Evolutionary conservation across 2,329 filamentous ascomycete species (phyloP), one percentile per base, ranked within the genome.

Genomic region (Neonectria hederae): DNA sequence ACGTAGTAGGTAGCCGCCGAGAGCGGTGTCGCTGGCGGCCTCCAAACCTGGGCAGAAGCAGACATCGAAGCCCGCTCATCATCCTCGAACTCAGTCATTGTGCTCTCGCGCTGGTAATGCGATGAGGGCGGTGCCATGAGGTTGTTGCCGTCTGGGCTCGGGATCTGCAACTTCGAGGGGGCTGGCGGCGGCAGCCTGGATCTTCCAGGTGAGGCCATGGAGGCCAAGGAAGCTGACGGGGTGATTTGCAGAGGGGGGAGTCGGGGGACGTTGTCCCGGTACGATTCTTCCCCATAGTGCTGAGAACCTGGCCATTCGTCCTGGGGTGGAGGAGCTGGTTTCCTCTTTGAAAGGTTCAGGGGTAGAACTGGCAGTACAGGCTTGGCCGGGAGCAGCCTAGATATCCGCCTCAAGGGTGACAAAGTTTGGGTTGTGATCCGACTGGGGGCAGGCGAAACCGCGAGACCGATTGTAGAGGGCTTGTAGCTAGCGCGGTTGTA

Each of bases 51-150:
- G n/a, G 67, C 80, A 70, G 54, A 79, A 24, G 72, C 74, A 4
- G 78, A 76, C 51, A 71, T 49, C 48, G 80, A 76, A 69, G 77
- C 53, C 62, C 76, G 76, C 63, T 83, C 76, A 69, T 85, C 82
- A 75, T 87, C 82, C 65, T 87, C 84, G 62, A 87, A 83, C 75
- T 87, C 80, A 9, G 84, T 83, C 66, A 85, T 76, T 61, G 82
- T 78, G 74, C 85, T 83, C 60, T 83, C 80, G 22, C 77, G 78
- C 10, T 76, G 72, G 40, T 67, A 56, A 13, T 45, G 55, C 14
- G 56, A 55, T 19, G 53, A 55, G 26, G 48, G 43, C 32, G 43
- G 51, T 46, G 54, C 43, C n/a, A 54, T 40, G 14, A 60, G 49
- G 24, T 46, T 30, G 35, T 62, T 42, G 8, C 35, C 35, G 14